Percentiles rank a stretch among this genome's conserved stretches.
Conservation (phyloP, 768 basidiomycete genomes). For the Phaeotremella fagi region DNA sequence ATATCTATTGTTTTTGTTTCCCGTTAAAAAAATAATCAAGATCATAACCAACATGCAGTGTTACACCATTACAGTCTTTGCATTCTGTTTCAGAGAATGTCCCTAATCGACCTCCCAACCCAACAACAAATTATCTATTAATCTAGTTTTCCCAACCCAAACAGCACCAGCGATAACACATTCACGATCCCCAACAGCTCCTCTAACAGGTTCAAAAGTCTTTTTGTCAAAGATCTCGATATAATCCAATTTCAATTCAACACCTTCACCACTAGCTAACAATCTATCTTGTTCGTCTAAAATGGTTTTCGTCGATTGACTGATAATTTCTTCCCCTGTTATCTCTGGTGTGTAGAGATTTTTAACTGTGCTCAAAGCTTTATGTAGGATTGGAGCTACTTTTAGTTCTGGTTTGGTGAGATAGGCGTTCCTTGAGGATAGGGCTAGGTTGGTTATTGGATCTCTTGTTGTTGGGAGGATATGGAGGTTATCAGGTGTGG, state of each 20-base stretch:
- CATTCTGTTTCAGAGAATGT: too few species aligned
- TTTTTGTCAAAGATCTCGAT: constrained; percentile 79
- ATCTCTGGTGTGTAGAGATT: constrained; percentile 21
- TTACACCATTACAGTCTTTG: background rate
- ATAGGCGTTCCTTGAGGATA: constrained; percentile 87
- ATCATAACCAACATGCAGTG: too few species aligned
- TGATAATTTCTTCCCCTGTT: constrained; percentile 31
- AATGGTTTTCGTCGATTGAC: constrained; percentile 19
- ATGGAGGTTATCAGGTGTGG: constrained; percentile 65
- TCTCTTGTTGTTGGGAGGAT: constrained; percentile 79
- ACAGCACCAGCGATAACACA: constrained; percentile 81
- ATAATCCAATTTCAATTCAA: constrained; percentile 71
- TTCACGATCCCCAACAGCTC: constrained; percentile 45
- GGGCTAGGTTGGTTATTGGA: constrained; percentile 64
- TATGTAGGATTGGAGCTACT: constrained; percentile 64
- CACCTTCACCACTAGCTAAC: constrained; percentile 30
- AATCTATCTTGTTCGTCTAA: constrained; percentile 20
- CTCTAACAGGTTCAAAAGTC: constrained; percentile 63
- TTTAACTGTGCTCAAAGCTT: constrained; percentile 62
- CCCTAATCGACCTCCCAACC: constrained; percentile 49
- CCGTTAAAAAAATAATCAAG: too few species aligned
- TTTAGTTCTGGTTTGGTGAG: constrained; percentile 62
- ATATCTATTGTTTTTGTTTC: too few species aligned
- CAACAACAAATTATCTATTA: constrained; percentile 89
- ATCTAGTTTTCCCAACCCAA: constrained; percentile 75